These are phyloP conservation scores for Dioscorea cayenensis DNA, from an alignment of 116 monocot genomes.

Conservation along the genomic window DNA sequence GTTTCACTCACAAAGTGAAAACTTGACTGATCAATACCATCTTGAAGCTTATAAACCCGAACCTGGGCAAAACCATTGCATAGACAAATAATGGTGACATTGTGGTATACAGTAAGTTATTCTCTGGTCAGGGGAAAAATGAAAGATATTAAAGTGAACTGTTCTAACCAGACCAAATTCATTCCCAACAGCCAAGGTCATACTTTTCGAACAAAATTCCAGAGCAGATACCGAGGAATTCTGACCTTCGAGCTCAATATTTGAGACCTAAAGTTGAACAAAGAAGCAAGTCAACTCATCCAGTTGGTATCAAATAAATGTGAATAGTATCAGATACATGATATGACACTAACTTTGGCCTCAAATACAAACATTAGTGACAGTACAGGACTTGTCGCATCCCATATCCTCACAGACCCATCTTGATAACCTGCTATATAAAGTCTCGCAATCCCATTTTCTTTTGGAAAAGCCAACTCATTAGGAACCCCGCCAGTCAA, in stretches of 20 bases:
- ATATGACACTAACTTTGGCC: slow-evolving; percentile 44
- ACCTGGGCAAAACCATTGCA: slow-evolving; percentile 37
- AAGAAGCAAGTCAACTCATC: not conserved
- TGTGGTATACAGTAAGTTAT: not conserved
- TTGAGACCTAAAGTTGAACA: slow-evolving; percentile 36
- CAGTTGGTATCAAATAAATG: not conserved
- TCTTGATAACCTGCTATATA: slow-evolving; percentile 92
- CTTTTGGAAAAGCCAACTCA: slow-evolving; percentile 30
- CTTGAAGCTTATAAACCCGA: slow-evolving; percentile 55
- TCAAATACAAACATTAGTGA: slow-evolving; percentile 49
- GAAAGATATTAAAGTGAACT: not conserved
- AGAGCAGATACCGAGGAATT: slow-evolving; percentile 60
- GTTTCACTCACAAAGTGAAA: slow-evolving; percentile 55
- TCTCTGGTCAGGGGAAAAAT: not conserved
- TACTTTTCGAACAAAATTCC: slow-evolving; percentile 54
- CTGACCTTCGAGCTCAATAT: slow-evolving; percentile 34
- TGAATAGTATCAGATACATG: not conserved
- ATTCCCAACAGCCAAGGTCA: slow-evolving; percentile 69
- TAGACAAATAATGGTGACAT: not conserved
- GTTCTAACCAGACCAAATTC: slow-evolving; percentile 80
- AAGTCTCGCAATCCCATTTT: slow-evolving; percentile 43
- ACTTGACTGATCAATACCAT: slow-evolving; percentile 29
- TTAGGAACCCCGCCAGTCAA: slow-evolving; percentile 86
- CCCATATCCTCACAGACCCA: slow-evolving; percentile 96
- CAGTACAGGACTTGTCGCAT: slow-evolving; percentile 75